Percentiles rank a stretch among this genome's conserved stretches.
phyloP scores from a whole-genome alignment of 2,329 filamentous ascomycete species.

The Curvularia verruculosa region DNA sequence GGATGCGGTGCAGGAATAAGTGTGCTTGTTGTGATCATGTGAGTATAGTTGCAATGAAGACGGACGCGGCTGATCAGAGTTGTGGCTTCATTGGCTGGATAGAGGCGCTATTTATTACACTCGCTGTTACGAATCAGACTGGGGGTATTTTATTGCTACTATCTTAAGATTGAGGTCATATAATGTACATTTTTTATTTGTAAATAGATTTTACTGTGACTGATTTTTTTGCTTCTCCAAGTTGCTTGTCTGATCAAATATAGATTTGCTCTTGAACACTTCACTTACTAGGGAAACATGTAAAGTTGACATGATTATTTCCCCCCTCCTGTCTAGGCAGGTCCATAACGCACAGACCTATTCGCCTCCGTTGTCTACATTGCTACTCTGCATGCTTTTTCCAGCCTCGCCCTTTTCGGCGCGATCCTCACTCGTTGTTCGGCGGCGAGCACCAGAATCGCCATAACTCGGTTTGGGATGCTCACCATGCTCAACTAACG shows the following conservation, averaged over 20 bases:
- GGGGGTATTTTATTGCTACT: no score
- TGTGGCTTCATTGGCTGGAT: no score
- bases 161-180: no score
- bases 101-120: no score
- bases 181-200: no score
- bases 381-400: neutral
- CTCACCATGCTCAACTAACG: neutral
- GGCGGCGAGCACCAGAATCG: neutral
- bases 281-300: neutral
- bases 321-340: neutral
- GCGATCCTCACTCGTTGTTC: neutral
- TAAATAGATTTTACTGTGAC: no score
- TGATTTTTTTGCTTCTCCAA: no score
- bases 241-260: no score
- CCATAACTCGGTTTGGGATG: neutral
- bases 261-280: neutral
- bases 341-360: neutral
- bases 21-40: constrained; percentile 20
- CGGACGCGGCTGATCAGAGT: no score
- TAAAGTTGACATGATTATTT: neutral
- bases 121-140: no score
- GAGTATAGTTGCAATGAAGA: no score
- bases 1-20: constrained; percentile 13
- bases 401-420: neutral
- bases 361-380: neutral